Conservation (phyloP, 169 alveolate genomes). For the Eimeria necatrix region DNA sequence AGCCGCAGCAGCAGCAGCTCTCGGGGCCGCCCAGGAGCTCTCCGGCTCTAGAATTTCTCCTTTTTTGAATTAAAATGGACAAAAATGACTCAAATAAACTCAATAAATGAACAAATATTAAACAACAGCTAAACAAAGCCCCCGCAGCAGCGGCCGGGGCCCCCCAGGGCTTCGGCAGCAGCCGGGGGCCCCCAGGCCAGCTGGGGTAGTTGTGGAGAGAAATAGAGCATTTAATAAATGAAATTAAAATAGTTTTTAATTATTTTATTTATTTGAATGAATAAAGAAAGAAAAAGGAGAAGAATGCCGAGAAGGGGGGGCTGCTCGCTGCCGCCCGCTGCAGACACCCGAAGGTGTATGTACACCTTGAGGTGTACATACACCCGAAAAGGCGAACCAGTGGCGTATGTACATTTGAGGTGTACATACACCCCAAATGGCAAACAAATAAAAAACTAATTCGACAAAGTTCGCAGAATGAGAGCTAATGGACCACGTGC, state of each 20-base stretch:
- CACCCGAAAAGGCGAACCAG: background rate
- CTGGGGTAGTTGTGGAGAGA: background rate
- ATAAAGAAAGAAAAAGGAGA: background rate
- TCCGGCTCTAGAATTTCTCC: too few species aligned
- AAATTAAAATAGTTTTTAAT: too few species aligned
- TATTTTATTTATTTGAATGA: background rate
- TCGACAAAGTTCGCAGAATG: background rate
- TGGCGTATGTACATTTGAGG: background rate
- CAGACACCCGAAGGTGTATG: background rate
- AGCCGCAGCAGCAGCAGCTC: background rate
- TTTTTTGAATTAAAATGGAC: background rate
- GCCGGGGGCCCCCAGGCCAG: background rate
- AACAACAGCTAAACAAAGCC: background rate
- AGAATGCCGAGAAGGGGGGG: background rate
- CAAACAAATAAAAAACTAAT: background rate
- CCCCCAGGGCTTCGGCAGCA: background rate
- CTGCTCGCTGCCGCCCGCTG: background rate
- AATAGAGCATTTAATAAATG: too few species aligned
- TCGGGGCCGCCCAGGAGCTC: background rate
- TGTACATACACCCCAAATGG: background rate
- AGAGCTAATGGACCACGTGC: background rate
- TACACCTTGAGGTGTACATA: background rate
- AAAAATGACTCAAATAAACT: too few species aligned
- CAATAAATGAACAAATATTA: background rate
- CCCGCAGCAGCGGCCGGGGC: background rate